phyloP scores from a whole-genome alignment of 1,139 yeast species.

The Pichia sp. region DNA sequence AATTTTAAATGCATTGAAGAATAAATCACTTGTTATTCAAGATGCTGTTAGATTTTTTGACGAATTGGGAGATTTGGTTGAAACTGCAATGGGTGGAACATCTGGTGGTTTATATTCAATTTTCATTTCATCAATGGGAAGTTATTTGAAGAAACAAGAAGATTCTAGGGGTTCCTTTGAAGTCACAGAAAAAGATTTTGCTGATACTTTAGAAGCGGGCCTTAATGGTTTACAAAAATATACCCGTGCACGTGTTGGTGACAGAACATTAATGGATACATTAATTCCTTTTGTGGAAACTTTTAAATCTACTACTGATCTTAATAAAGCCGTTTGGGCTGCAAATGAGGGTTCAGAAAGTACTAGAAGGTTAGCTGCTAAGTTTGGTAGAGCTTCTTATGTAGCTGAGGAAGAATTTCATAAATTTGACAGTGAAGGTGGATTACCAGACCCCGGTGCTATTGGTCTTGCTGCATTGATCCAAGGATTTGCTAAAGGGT shows the following conservation, averaged over 20 bases:
- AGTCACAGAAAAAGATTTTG: slow-evolving; percentile 34
- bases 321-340: slow-evolving; percentile 55
- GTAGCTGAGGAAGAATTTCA: slow-evolving; percentile 56
- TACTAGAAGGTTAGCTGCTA: slow-evolving; percentile 71
- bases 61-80: slow-evolving; percentile 69
- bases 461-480: slow-evolving; percentile 66
- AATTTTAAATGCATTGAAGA: slow-evolving; percentile 47
- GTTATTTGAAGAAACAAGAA: slow-evolving; percentile 36
- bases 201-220: slow-evolving; percentile 45
- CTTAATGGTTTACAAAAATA: slow-evolving; percentile 63
- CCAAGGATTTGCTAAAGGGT: slow-evolving; percentile 40
- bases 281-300: slow-evolving; percentile 77
- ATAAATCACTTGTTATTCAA: slow-evolving; percentile 36
- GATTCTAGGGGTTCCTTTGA: slow-evolving; percentile 28
- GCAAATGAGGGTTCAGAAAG: slow-evolving; percentile 71
- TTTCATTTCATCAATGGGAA: slow-evolving; percentile 61
- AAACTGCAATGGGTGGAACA: slow-evolving; percentile 93
- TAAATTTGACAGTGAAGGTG: slow-evolving; percentile 41
- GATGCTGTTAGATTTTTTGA: slow-evolving; percentile 49
- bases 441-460: slow-evolving; percentile 93
- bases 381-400: slow-evolving; percentile 90
- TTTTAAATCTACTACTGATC: slow-evolving; percentile 41
- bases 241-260: slow-evolving; percentile 86
- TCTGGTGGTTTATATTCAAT: slow-evolving; percentile 92
- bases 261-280: slow-evolving; percentile 82